Evolutionary conservation across 1,284 basidiomycete species (phyloP), one percentile per base, ranked within the genome.

Genomic region (Trametes sp.): DNA sequence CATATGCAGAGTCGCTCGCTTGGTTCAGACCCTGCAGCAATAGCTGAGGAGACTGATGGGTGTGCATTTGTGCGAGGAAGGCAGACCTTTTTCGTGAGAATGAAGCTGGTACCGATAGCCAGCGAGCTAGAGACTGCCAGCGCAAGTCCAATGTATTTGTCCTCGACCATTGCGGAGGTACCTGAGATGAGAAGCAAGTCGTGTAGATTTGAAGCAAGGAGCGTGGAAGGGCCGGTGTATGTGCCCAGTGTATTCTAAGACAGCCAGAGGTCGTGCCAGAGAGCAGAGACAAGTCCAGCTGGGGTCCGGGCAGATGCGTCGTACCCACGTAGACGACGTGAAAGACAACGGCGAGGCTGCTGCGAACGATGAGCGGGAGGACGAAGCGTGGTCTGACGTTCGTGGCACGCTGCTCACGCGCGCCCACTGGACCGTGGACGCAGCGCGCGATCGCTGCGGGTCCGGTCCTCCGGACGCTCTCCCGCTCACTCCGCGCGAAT

Each of bases 11-110:
- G 60, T 83, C 80, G 10, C 86, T 86, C 53, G 94, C 90, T 72
- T 94, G 92, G 69, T 91, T 95, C 41, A 96, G 79, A 46, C 93
- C 94, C 45, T 46, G 24, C 11, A 7, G 23, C 45, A 11, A 46
- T 10, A 28, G 14, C 94, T 95, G 67, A 19, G 44, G 23, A 2
- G n/a, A 14, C n/a, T 38, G 33, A 69, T 23, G 63, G 36, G 21
- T 13, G 38, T 23, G 41, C 45, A 29, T 1, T 13, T 23, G 21
- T 23, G 51, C 51, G 5, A 5, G 35, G 13, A 21, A 21, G 19
- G 23, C 79, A 64, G 66, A 92, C 96, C 89, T 96, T 98, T 87
- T 98, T 98, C 23, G 95, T 98, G 74, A 98, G 95, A 75, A 98
- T 96, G 77, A 95, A 96, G 76, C 93, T 95, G 50, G 92, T 93